A percentile compares a stretch with the other conserved stretches of the same genome.
phyloP scores from a whole-genome alignment of 352 stramenopile genomes.

The Phytophthora pistaciae region DNA sequence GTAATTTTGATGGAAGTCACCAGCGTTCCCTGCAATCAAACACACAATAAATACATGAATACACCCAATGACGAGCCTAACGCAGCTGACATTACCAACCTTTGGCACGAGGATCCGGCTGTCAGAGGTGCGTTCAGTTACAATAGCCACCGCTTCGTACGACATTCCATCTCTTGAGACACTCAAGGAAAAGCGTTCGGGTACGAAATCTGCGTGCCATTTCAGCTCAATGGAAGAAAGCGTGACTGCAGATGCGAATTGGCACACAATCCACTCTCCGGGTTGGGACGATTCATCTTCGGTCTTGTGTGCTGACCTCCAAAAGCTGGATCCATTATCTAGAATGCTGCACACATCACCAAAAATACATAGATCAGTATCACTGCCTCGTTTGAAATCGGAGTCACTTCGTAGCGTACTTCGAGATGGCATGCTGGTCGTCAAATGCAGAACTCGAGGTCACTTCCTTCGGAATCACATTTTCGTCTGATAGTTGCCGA shows the following conservation, averaged over 20 bases:
- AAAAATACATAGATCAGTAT: not conserved
- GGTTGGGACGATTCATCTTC: constrained; percentile 20
- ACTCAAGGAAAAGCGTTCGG: constrained; percentile 49
- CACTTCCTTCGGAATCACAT: constrained; percentile 54
- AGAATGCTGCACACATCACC: constrained; percentile 40
- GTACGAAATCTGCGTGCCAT: constrained; percentile 56
- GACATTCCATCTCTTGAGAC: constrained; percentile 56
- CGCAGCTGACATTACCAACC: constrained; percentile 28
- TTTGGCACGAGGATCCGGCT: constrained; percentile 57
- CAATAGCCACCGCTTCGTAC: constrained; percentile 61
- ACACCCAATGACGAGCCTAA: not conserved
- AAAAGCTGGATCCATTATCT: constrained; percentile 46
- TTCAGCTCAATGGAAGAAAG: constrained; percentile 55
- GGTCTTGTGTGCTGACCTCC: constrained; percentile 46
- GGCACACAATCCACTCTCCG: constrained; percentile 62
- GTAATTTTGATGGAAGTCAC: constrained; percentile 60
- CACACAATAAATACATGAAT: not conserved
- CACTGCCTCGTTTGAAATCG: not conserved
- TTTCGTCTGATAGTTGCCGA: constrained; percentile 53
- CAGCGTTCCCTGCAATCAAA: constrained; percentile 31
- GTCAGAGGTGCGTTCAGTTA: constrained; percentile 35
- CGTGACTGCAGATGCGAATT: constrained; percentile 57
- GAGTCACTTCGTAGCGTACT: constrained; percentile 38
- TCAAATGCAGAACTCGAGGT: constrained; percentile 70
- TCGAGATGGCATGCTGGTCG: constrained; percentile 56